These are phyloP conservation scores for Coemansia sp. DNA, from an alignment of 192 early-diverging fungal species.

Conservation along the genomic window DNA sequence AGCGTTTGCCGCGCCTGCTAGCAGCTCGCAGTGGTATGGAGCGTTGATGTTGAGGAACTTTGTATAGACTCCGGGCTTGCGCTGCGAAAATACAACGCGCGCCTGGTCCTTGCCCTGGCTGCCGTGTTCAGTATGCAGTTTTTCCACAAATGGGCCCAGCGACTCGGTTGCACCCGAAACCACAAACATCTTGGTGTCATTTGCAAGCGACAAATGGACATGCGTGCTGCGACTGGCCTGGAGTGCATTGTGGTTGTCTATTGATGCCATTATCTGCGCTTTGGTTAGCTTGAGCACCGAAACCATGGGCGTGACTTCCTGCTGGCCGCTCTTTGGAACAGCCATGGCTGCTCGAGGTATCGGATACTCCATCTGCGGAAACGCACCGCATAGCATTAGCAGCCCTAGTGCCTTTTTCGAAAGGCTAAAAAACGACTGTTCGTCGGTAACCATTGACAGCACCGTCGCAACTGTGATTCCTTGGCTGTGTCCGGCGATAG, in stretches of 20 bases:
- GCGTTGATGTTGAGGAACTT: conserved; percentile 82
- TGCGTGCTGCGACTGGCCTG: conserved; percentile 60
- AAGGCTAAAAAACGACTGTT: conserved; percentile 77
- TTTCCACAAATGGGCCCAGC: conserved; percentile 63
- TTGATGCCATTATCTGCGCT: conserved; percentile 66
- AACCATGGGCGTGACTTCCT: conserved; percentile 77
- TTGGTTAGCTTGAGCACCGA: conserved; percentile 72
- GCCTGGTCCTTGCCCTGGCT: conserved; percentile 62
- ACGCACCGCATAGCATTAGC: conserved; percentile 79
- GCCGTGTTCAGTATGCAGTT: conserved; percentile 61
- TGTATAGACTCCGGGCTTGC: conserved; percentile 74
- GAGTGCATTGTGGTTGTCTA: conserved; percentile 67
- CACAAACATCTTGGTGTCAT: conserved; percentile 75
- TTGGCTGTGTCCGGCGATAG: conserved; percentile 87
- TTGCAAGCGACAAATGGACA: conserved; percentile 78
- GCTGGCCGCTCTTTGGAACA: conserved; percentile 66
- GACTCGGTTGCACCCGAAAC: conserved; percentile 71
- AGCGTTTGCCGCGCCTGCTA: conserved; percentile 59
- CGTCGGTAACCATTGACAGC: conserved; percentile 73
- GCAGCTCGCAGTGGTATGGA: conserved; percentile 79
- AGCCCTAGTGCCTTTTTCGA: conserved; percentile 76
- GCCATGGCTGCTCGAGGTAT: conserved; percentile 68
- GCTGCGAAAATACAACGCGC: conserved; percentile 72
- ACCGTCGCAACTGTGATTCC: conserved; percentile 86
- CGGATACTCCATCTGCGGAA: conserved; percentile 78